phyloP scores from a whole-genome alignment of 768 basidiomycete species.

The Russula earlei region DNA sequence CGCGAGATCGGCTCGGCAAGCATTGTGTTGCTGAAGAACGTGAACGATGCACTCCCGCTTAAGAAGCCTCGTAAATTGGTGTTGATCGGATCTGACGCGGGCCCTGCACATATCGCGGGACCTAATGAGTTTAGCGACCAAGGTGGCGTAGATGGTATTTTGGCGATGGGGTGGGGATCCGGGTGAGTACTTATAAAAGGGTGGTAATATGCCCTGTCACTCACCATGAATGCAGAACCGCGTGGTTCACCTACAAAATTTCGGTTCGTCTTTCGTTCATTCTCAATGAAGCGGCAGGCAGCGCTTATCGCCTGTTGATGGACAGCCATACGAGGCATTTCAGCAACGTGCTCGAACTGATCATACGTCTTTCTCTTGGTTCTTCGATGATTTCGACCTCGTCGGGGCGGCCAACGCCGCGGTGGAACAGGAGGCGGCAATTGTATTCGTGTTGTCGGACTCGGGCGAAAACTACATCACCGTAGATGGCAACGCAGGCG shows the following conservation, averaged over 20 bases:
- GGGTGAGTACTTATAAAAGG: constrained; percentile 30
- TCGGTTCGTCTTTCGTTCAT: constrained; percentile 37
- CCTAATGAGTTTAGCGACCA: constrained; percentile 41
- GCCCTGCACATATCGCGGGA: constrained; percentile 31
- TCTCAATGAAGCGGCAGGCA: background rate
- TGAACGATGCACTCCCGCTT: constrained; percentile 45
- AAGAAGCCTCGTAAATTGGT: constrained; percentile 48
- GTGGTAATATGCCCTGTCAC: no score
- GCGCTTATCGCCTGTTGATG: background rate
- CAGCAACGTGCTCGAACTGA: constrained; percentile 61
- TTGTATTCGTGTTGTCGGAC: constrained; percentile 38
- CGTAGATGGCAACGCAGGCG: constrained; percentile 52
- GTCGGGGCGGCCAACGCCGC: constrained; percentile 34
- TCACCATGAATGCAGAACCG: constrained; percentile 37
- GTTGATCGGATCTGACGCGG: constrained; percentile 49
- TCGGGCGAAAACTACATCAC: constrained; percentile 40
- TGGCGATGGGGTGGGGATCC: constrained; percentile 92
- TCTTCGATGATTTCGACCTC: constrained; percentile 62
- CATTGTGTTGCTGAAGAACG: constrained; percentile 71
- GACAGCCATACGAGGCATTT: constrained; percentile 71
- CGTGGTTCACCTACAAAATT: constrained; percentile 69
- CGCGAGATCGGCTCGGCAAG: constrained; percentile 66
- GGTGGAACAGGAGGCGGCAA: constrained; percentile 37
- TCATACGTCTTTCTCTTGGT: constrained; percentile 56
- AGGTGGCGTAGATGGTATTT: constrained; percentile 42